A percentile compares a stretch with the other conserved stretches of the same genome.
phyloP scores from a whole-genome alignment of 805 yeast species.

The Komagataella mondaviorum region DNA sequence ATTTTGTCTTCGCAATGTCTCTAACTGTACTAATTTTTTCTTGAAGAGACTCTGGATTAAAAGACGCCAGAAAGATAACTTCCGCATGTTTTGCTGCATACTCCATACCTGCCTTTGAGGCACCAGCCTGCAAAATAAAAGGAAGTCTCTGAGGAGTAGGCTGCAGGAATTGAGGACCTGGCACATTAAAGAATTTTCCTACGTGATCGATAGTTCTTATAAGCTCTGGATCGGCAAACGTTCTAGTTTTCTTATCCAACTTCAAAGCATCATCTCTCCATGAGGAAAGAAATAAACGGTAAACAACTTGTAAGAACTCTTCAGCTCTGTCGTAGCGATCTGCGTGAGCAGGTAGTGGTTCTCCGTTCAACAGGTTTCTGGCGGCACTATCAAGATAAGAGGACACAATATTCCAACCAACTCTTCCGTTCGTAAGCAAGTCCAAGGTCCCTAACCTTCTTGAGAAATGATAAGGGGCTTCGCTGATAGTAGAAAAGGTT shows the following conservation, averaged over 20 bases:
- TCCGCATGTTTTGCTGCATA: slow-evolving; percentile 19
- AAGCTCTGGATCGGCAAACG: slow-evolving; percentile 12
- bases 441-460: slow-evolving; percentile 18
- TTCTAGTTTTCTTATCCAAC: slow-evolving; percentile 13
- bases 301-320: slow-evolving; percentile 15
- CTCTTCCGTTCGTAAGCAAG: slow-evolving; percentile 17
- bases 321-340: slow-evolving; percentile 16
- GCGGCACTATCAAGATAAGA: slow-evolving; percentile 16
- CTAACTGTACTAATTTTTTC: slow-evolving; percentile 17
- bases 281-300: slow-evolving; percentile 15
- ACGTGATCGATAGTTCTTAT: slow-evolving; percentile 14
- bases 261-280: slow-evolving; percentile 19
- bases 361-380: slow-evolving; percentile 14
- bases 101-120: slow-evolving; percentile 15
- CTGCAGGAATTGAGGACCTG: slow-evolving; percentile 13
- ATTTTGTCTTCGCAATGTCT: slow-evolving; percentile 16
- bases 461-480: slow-evolving; percentile 16
- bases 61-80: slow-evolving; percentile 12
- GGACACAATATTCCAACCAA: slow-evolving; percentile 19
- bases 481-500: slow-evolving; percentile 18
- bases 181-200: slow-evolving; percentile 15
- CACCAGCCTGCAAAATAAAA: slow-evolving; percentile 17
- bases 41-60: slow-evolving; percentile 13
- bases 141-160: slow-evolving; percentile 19
- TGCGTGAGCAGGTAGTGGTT: slow-evolving; percentile 14